Conservation (phyloP, 768 basidiomycete genomes). For the Lanmaoa rubissima region DNA sequence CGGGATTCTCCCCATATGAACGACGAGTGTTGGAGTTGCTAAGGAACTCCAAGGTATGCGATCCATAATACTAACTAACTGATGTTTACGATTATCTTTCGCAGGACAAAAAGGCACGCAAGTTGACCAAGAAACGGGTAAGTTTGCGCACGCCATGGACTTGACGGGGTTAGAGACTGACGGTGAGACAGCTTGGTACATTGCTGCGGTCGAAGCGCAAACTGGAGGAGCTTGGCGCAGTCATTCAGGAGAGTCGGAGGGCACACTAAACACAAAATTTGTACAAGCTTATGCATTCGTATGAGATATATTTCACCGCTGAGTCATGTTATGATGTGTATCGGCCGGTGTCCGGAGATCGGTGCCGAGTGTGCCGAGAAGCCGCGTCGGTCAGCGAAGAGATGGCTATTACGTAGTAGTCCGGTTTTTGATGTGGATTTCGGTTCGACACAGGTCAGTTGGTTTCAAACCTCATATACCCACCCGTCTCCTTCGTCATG, state of each 20-base stretch:
- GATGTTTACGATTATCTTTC: neutral
- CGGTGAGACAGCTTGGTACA: slow-evolving; percentile 76
- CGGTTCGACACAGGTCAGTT: slow-evolving; percentile 1
- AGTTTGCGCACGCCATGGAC: slow-evolving; percentile 31
- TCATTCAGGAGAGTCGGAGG: slow-evolving; percentile 94
- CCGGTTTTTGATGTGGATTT: slow-evolving; percentile 21
- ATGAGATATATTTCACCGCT: neutral
- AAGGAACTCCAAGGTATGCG: slow-evolving; percentile 90
- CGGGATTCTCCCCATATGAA: slow-evolving; percentile 97
- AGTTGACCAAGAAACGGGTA: slow-evolving; percentile 99
- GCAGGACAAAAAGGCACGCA: slow-evolving; percentile 98
- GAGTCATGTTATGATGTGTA: slow-evolving; percentile 7
- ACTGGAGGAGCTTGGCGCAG: slow-evolving; percentile 88
- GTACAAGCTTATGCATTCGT: neutral
- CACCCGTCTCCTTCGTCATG: slow-evolving; percentile 15
- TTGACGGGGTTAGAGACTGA: neutral
- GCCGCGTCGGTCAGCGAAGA: slow-evolving; percentile 9
- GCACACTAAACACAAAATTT: slow-evolving; percentile 39
- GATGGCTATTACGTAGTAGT: slow-evolving; percentile 21
- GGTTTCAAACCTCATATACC: slow-evolving; percentile 1
- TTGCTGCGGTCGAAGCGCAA: slow-evolving; percentile 98
- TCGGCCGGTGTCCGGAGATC: neutral
- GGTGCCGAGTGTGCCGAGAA: slow-evolving; percentile 16
- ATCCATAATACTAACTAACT: neutral
- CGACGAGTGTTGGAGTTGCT: slow-evolving; percentile 96